phyloP scores from a whole-genome alignment of 257 asterid genomes.

The Salvia hispanica region DNA sequence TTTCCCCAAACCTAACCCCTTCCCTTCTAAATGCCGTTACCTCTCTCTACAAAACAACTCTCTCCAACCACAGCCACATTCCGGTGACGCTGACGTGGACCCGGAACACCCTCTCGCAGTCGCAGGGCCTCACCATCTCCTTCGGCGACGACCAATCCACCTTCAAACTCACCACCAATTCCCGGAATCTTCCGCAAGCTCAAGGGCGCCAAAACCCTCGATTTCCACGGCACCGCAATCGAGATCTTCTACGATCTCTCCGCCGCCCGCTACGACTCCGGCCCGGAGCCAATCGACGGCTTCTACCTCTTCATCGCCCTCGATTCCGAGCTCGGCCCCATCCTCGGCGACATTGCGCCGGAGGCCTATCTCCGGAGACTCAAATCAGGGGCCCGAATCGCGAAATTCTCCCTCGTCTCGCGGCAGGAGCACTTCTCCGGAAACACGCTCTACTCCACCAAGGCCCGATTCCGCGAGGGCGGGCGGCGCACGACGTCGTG shows the following conservation, averaged over 20 bases:
- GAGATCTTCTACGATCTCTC: constrained; percentile 79
- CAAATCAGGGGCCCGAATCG: constrained; percentile 34
- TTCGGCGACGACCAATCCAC: constrained; percentile 49
- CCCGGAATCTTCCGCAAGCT: constrained; percentile 67
- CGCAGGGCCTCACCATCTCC: constrained; percentile 50
- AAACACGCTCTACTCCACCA: constrained; percentile 62
- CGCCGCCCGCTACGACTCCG: constrained; percentile 56
- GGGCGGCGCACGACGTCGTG: constrained; percentile 64
- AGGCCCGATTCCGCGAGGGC: constrained; percentile 57
- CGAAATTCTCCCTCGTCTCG: constrained; percentile 53
- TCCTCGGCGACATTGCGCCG: constrained; percentile 57
- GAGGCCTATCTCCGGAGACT: constrained; percentile 41
- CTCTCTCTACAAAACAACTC: constrained; percentile 50
- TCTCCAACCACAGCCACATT: constrained; percentile 48
- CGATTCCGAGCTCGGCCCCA: constrained; percentile 56
- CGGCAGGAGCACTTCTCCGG: constrained; percentile 86
- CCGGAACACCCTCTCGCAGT: constrained; percentile 45
- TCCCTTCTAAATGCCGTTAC: constrained; percentile 62
- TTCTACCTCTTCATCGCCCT: constrained; percentile 54
- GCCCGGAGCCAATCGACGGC: constrained; percentile 74
- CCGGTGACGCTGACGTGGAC: constrained; percentile 64
- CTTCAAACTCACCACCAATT: constrained; percentile 53
- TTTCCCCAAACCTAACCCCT: constrained; percentile 47
- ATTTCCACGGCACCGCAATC: constrained; percentile 34
- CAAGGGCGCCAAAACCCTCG: constrained; percentile 53